Conservation (phyloP, 108 stramenopile genomes). For the Cyclotella cryptica region DNA sequence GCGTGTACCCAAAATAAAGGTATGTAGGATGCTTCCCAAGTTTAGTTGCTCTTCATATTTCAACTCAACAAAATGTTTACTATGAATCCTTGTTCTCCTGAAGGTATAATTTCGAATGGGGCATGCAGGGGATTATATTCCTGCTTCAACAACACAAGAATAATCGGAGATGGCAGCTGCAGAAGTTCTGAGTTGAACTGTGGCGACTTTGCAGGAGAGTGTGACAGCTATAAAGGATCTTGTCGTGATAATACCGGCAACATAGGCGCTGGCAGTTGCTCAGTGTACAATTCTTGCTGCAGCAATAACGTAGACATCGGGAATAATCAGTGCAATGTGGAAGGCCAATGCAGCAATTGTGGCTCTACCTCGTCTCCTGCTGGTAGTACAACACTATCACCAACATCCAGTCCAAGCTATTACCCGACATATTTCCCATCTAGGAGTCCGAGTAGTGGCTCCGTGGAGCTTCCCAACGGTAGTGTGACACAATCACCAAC, state of each 20-base stretch:
- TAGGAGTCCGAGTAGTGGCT: not conserved
- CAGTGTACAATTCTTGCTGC: not conserved
- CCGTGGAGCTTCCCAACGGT: not conserved
- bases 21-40: not conserved
- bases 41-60: not conserved
- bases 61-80: no score
- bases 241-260: not conserved
- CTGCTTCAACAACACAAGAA: conserved; percentile 3
- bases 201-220: not conserved
- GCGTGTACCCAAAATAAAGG: conserved; percentile 3
- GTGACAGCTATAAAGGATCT: not conserved
- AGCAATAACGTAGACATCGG: not conserved
- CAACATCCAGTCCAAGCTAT: not conserved
- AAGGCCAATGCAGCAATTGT: conserved; percentile 8
- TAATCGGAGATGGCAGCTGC: not conserved
- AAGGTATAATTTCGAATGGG: not conserved
- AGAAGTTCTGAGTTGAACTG: not conserved
- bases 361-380: not conserved
- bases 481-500: not conserved
- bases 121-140: conserved; percentile 1
- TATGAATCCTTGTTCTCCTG: no score
- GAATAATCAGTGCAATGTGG: not conserved
- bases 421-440: not conserved
- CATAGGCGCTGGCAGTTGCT: not conserved
- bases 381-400: not conserved